Conservation (phyloP, 192 early-diverging fungal species). For the Phycomyces blakesleeanus region DNA sequence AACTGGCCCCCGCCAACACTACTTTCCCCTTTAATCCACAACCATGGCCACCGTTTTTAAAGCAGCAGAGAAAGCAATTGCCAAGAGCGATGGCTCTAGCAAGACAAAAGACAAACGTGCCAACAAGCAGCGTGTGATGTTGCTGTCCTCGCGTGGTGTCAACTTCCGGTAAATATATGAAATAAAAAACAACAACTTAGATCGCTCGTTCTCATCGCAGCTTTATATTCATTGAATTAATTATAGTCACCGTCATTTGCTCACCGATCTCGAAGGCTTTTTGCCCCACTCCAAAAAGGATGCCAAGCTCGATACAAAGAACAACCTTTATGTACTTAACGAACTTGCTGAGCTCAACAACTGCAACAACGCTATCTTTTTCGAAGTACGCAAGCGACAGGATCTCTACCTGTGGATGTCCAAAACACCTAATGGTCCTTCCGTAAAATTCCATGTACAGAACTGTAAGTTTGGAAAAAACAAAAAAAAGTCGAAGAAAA, state of each 20-base stretch:
- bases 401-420: conserved; percentile 96
- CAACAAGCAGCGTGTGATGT: conserved; percentile 88
- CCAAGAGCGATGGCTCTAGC: conserved; percentile 13
- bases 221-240: conserved; percentile 2
- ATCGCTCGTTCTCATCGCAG: neutral
- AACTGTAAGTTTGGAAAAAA: conserved; percentile 61
- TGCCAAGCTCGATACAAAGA: conserved; percentile 90
- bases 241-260: conserved; percentile 83
- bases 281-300: conserved; percentile 97
- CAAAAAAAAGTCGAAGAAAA: neutral
- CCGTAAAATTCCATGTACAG: conserved; percentile 91
- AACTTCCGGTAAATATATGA: conserved; percentile 61
- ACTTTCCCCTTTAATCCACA: neutral
- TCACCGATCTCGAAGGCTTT: conserved; percentile 82
- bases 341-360: conserved; percentile 94
- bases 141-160: conserved; percentile 87
- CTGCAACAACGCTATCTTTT: conserved; percentile 98
- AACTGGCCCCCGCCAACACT: neutral
- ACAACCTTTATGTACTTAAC: conserved; percentile 83
- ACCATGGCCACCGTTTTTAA: conserved; percentile 41
- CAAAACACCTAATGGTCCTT: conserved; percentile 93
- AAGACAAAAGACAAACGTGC: conserved; percentile 53
- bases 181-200: neutral
- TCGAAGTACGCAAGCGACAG: conserved; percentile 88
- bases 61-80: conserved; percentile 25